Base-by-base conservation (phyloP, 2,329 filamentous ascomycete species). In the Teratosphaeria zuluensis region DNA sequence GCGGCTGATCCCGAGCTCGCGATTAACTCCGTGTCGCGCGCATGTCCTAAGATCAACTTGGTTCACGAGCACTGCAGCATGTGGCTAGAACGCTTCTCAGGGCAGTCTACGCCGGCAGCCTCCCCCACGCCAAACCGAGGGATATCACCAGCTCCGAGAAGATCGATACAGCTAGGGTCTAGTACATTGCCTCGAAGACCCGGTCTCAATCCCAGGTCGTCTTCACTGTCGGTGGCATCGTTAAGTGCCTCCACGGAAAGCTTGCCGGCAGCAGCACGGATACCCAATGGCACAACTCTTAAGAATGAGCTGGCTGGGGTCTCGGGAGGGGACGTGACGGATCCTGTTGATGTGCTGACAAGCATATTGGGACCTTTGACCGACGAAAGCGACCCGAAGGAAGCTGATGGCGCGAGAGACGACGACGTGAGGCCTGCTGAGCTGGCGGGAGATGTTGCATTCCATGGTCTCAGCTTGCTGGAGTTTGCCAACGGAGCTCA, bases 231-330 rank as follows among this genome's bases (percentile, higher is more conserved):
- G 1, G 78, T 92, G n/a, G 78, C 83, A 11, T 83, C 80, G 31
- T 77, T 89, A 5, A 89, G 84, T 73, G 87, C 90, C 57, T 96
- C 92, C 2, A 86, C 84, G 3, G 80, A 84, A 0, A 95, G 90
- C 48, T 79, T 96, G 28, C 81, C 90, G 24, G 78, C 82, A n/a
- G 80, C 81, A 3, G 79, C 83, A 32, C 82, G 84, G 61, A 79
- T 82, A 59, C 77, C 82, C 57, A 89, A 90, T 79, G 88, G 87
- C 56, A 86, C 85, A 7, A 79, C 79, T 33, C 75, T 90, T 64
- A 87, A 84, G 72, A 85, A 87, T 65, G 76, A 78, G 58, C 68
- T 77, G 53, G 74, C 75, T 54, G 75, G 75, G 53, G 71, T 74
- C 28, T 75, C 77, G 71, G 84, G 67, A 70, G 77, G 66, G 70